phyloP scores from a whole-genome alignment of 176 grass and related monocot species.

The Carex pumila region DNA sequence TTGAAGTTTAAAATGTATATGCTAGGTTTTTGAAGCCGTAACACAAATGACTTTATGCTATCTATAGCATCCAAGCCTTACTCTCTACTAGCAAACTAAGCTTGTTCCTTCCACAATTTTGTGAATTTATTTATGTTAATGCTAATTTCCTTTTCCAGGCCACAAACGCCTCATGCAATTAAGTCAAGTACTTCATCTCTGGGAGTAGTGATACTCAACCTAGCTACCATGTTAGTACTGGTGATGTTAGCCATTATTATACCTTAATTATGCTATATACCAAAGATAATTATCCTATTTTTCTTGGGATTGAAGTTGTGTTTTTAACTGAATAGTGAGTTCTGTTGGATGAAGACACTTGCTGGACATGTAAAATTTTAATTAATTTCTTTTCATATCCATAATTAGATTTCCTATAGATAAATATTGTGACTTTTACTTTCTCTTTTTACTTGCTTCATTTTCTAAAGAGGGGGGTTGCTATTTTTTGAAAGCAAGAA shows the following conservation, averaged over 20 bases:
- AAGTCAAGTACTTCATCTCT: neutral
- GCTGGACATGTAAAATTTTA: neutral
- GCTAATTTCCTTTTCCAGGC: neutral
- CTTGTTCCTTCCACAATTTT: neutral
- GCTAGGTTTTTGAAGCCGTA: too few species aligned
- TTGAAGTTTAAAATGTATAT: too few species aligned
- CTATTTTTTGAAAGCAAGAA: too few species aligned
- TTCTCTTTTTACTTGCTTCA: neutral
- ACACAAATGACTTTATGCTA: too few species aligned
- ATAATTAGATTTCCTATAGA: neutral
- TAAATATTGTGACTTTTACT: neutral
- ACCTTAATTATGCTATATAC: neutral
- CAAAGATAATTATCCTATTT: neutral
- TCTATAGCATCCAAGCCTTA: too few species aligned
- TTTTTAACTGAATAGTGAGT: neutral
- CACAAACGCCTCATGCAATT: conserved; percentile 3
- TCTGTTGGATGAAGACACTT: neutral
- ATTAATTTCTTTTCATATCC: neutral
- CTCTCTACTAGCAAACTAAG: neutral
- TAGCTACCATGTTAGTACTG: neutral
- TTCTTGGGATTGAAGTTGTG: neutral
- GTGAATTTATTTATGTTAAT: conserved; percentile 9
- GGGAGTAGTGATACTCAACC: neutral
- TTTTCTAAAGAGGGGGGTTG: neutral
- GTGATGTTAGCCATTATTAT: neutral